Evolutionary conservation across 371 early-diverging fungal species (phyloP).

Genomic region (Rhizopus stolonifer): DNA sequence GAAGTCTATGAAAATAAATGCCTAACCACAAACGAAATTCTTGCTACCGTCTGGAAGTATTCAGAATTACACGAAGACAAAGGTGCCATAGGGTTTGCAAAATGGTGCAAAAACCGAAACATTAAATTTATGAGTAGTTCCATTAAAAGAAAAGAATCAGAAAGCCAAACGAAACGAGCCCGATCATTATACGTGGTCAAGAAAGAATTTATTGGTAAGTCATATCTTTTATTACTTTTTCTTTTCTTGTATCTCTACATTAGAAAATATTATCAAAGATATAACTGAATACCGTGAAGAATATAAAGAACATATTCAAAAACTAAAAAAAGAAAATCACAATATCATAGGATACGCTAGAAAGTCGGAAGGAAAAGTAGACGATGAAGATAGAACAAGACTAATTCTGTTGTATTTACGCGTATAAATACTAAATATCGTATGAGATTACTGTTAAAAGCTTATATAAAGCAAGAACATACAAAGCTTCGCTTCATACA

Average conservation of each 20-base stretch:
- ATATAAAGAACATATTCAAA: conserved; percentile 1
- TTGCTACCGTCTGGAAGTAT: conserved; percentile 2
- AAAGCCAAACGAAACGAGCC: not conserved
- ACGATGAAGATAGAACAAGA: not conserved
- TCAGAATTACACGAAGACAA: not conserved
- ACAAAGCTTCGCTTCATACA: too few relatives aligned
- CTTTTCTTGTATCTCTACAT: not conserved
- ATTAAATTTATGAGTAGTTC: not conserved
- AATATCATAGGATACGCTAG: conserved; percentile 1
- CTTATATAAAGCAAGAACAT: too few relatives aligned
- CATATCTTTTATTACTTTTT: conserved; percentile 1
- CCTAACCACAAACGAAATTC: not conserved
- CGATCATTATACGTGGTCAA: not conserved
- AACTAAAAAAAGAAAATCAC: not conserved
- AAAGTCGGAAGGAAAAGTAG: not conserved
- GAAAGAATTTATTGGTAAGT: not conserved
- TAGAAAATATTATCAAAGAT: not conserved
- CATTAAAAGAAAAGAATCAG: not conserved
- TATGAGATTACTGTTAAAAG: too few relatives aligned
- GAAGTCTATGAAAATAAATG: conserved; percentile 1
- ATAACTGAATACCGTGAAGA: conserved; percentile 4
- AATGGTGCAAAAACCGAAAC: not conserved
- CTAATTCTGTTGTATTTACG: too few relatives aligned
- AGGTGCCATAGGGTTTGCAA: not conserved
- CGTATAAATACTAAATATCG: too few relatives aligned